Evolutionary conservation across 805 yeast species (phyloP), one percentile per base, ranked within the genome.

Genomic region (Yarrowia porcina): DNA sequence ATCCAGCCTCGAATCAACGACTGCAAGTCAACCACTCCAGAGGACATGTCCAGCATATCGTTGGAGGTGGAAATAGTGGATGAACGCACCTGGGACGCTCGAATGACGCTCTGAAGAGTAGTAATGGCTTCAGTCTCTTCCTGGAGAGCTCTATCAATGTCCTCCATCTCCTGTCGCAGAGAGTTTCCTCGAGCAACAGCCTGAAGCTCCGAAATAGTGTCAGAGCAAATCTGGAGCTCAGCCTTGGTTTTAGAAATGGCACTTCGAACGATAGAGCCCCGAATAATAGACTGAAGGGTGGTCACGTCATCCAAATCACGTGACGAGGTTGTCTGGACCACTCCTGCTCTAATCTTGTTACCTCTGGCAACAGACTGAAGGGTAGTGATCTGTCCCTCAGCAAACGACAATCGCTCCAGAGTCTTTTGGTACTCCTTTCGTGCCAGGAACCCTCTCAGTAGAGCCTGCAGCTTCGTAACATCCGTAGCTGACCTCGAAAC

Each of bases 211-310:
- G 76, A 72, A 7, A 86, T 71, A 3, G 69, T 68, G 0, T 73
- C 72, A 8, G 79, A 69, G 47, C 80, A 75, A 17, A 74, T 77
- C 83, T 8, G 84, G 63, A 64, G 82, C 83, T 66, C 85, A 88
- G 50, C 79, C 72, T 20, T 79, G 28, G 60, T 38, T 6, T 15
- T n/a, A 23, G 23, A 28, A 25, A 64, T 23, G 17, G 57, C 36
- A 20, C 39, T 60, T 7, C 77, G 68, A 2, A 66, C 66, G 1
- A 69, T 20, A 2, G 66, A 69, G n/a, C 88, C 93, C 66, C 88
- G 80, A 1, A 81, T 66, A 0, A 75, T 17, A 8, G 72, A 35
- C 60, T 74, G 77, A n/a, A 74, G 57, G 2, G 23, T 13, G 5
- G 50, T 28, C 11, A 44, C 23, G 6, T 44, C 50, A 23, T 20